Percentiles rank a stretch among this genome's conserved stretches.
phyloP scores from a whole-genome alignment of 306 rosid genomes.

The Canavalia ensiformis region DNA sequence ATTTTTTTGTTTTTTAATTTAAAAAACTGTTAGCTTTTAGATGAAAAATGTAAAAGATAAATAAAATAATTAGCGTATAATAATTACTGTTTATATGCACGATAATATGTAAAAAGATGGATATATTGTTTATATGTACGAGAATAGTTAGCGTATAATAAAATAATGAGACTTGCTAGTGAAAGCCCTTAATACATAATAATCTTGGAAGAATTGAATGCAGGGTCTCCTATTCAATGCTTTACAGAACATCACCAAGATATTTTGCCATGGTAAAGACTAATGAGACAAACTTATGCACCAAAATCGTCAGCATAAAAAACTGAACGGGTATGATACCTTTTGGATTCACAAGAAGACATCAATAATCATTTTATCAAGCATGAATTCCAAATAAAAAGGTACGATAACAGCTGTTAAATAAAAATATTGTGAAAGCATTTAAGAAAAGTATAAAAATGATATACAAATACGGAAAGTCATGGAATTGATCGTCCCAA shows the following conservation, averaged over 20 bases:
- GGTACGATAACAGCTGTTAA: conserved; percentile 37
- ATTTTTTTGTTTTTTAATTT: too few relatives aligned
- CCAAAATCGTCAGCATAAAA: conserved; percentile 15
- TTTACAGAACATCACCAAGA: conserved; percentile 1
- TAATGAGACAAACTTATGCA: background rate
- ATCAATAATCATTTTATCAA: background rate
- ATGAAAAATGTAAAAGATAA: too few relatives aligned
- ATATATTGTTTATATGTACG: too few relatives aligned
- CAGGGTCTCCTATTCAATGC: conserved; percentile 27
- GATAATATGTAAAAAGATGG: too few relatives aligned
- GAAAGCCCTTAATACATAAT: background rate
- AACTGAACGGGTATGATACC: conserved; percentile 14
- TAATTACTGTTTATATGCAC: too few relatives aligned
- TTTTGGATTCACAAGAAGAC: conserved; percentile 42
- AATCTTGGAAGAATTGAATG: background rate
- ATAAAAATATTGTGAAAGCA: conserved; percentile 14
- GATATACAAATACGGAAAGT: too few relatives aligned
- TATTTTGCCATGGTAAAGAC: conserved; percentile 38
- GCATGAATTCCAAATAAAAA: conserved; percentile 33
- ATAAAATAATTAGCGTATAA: too few relatives aligned
- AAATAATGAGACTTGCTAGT: background rate
- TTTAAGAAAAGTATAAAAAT: background rate
- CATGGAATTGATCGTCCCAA: too few relatives aligned
- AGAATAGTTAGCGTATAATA: too few relatives aligned
- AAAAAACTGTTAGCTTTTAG: too few relatives aligned